phyloP scores from a whole-genome alignment of 169 alveolate species.

The Eimeria necatrix region DNA sequence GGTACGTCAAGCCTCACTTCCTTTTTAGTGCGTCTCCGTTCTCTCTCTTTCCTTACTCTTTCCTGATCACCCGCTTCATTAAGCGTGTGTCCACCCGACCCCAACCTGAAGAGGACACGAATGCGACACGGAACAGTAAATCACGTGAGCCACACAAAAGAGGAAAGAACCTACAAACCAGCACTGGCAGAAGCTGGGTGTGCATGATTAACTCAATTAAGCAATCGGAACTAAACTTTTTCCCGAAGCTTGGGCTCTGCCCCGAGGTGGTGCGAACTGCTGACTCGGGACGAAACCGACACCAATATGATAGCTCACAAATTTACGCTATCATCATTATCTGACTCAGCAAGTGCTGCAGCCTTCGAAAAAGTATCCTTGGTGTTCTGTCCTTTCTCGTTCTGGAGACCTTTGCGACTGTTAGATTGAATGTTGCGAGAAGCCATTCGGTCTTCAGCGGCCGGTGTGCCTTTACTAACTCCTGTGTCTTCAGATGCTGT shows the following conservation, averaged over 20 bases:
- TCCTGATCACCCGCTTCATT: slow-evolving; percentile 53
- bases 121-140: neutral
- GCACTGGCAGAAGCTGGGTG: too few relatives aligned
- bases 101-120: slow-evolving; percentile 25
- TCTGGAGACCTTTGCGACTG: neutral
- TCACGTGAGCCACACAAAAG: neutral
- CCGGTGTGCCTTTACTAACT: neutral
- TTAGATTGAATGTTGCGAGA: too few relatives aligned
- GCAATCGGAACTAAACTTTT: too few relatives aligned
- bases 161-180: neutral
- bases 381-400: slow-evolving; percentile 6
- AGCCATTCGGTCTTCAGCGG: too few relatives aligned
- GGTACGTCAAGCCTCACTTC: neutral
- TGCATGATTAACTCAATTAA: too few relatives aligned
- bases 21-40: slow-evolving; percentile 11
- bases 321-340: neutral
- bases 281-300: neutral
- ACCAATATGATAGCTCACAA: neutral
- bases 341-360: neutral
- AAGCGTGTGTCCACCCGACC: neutral
- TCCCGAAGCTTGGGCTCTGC: too few relatives aligned
- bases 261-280: too few relatives aligned
- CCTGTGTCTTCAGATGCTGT: neutral
- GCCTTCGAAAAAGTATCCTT: neutral
- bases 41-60: slow-evolving; percentile 31